These are phyloP conservation scores for Phytopythium sindhum DNA, from an alignment of 352 stramenopile genomes.

Conservation along the genomic window DNA sequence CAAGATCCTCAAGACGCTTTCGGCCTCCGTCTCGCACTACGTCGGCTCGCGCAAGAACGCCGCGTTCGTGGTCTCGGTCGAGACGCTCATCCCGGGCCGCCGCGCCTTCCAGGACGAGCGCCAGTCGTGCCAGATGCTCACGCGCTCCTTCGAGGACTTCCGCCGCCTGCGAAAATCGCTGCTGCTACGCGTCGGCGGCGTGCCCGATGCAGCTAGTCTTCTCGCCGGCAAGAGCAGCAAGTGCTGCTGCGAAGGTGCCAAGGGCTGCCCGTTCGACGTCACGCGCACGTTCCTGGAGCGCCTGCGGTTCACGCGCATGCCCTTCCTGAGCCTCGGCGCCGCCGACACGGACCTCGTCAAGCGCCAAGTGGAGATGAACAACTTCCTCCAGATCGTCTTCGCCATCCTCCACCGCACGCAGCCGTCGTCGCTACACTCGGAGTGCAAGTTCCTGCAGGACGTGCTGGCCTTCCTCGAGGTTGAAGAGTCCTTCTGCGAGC, in stretches of 20 bases:
- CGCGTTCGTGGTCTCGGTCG: conserved; percentile 77
- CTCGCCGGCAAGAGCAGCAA: conserved; percentile 36
- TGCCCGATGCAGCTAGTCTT: conserved; percentile 33
- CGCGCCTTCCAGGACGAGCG: conserved; percentile 56
- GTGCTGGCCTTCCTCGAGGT: conserved; percentile 79
- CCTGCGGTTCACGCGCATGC: conserved; percentile 73
- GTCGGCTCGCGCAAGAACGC: conserved; percentile 66
- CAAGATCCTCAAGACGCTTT: conserved; percentile 80
- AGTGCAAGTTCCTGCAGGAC: conserved; percentile 81
- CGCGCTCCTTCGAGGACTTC: conserved; percentile 79
- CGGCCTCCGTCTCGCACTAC: conserved; percentile 66
- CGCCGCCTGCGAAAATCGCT: conserved; percentile 72
- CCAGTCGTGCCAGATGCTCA: conserved; percentile 65
- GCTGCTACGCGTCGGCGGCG: conserved; percentile 49
- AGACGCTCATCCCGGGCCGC: conserved; percentile 59
- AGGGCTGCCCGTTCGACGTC: conserved; percentile 67
- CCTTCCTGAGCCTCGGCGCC: conserved; percentile 52
- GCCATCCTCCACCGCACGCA: conserved; percentile 77
- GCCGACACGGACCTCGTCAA: conserved; percentile 46
- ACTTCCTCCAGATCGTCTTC: conserved; percentile 81
- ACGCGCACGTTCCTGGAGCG: conserved; percentile 70
- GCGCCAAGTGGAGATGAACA: conserved; percentile 78
- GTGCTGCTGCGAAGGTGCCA: conserved; percentile 52
- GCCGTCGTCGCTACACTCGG: conserved; percentile 51
- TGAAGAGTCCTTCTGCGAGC: conserved; percentile 64